Percentiles rank a stretch among this genome's conserved stretches.
These are phyloP conservation scores for Calycina herbarum DNA, from an alignment of 2,329 filamentous ascomycete genomes.

Conservation along the genomic window DNA sequence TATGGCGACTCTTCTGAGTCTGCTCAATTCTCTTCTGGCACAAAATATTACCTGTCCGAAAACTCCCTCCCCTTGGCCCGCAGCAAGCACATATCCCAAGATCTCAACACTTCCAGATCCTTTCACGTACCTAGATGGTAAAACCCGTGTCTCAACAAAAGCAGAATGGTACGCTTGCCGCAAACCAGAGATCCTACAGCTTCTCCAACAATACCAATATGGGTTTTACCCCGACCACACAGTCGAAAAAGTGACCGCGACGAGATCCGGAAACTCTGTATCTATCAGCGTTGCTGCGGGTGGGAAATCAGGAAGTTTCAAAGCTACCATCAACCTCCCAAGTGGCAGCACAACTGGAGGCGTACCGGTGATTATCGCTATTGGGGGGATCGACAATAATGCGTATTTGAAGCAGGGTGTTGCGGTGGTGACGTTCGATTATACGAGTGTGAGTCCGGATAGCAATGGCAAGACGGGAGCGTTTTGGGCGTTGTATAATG, in stretches of 20 bases:
- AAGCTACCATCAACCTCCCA: conserved; percentile 45
- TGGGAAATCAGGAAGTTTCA: conserved; percentile 47
- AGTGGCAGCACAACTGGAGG: conserved; percentile 36
- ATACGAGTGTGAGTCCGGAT: conserved; percentile 48
- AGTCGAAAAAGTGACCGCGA: conserved; percentile 48
- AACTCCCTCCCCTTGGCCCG: conserved; percentile 22
- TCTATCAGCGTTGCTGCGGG: conserved; percentile 45
- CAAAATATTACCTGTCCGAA: conserved; percentile 21
- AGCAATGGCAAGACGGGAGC: conserved; percentile 50
- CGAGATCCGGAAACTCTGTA: conserved; percentile 46
- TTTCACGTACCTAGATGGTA: conserved; percentile 38
- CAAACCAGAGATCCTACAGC: conserved; percentile 49
- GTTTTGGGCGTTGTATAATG: conserved; percentile 51
- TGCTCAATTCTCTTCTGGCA: not conserved
- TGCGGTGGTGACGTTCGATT: conserved; percentile 51
- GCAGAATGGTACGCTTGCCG: conserved; percentile 52
- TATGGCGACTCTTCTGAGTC: conserved; percentile 11
- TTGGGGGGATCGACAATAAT: conserved; percentile 50
- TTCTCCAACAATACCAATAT: conserved; percentile 53
- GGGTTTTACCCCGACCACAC: conserved; percentile 52
- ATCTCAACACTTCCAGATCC: conserved; percentile 24
- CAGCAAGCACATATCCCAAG: conserved; percentile 17
- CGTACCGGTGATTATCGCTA: conserved; percentile 50
- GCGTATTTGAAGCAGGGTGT: conserved; percentile 49
- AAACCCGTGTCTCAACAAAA: conserved; percentile 44